A percentile compares a stretch with the other conserved stretches of the same genome.
Conservation (phyloP, 768 basidiomycete genomes). For the Candolleomyces efflorescens region DNA sequence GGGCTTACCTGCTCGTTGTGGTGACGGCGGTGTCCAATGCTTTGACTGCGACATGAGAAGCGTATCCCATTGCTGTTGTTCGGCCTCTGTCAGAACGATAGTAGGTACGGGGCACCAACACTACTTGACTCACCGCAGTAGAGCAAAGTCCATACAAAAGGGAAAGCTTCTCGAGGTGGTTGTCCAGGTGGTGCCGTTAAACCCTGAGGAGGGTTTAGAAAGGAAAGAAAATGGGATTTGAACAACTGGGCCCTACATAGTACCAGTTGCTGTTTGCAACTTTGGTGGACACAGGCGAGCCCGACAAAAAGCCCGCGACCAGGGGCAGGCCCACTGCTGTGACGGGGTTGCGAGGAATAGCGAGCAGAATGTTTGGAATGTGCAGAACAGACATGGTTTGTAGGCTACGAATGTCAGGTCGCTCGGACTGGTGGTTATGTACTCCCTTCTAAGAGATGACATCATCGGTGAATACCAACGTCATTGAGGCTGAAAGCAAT, state of each 20-base stretch:
- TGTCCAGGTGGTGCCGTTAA: conserved; percentile 47
- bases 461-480: conserved; percentile 12
- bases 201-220: conserved; percentile 26
- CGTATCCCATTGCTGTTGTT: conserved; percentile 56
- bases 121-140: conserved; percentile 30
- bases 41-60: conserved; percentile 57
- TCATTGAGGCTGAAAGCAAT: too few species aligned
- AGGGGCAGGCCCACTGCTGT: conserved; percentile 59
- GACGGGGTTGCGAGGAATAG: conserved; percentile 52
- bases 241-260: conserved; percentile 33
- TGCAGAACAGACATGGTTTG: conserved; percentile 24
- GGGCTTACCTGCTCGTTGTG: conserved; percentile 37
- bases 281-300: conserved; percentile 40
- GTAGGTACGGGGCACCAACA: neutral
- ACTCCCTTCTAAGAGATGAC: conserved; percentile 11
- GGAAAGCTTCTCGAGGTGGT: conserved; percentile 51
- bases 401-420: neutral
- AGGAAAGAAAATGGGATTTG: neutral
- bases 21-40: conserved; percentile 43
- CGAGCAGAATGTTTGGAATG: conserved; percentile 48
- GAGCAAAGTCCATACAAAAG: conserved; percentile 53
- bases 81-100: conserved; percentile 10
- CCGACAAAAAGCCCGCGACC: conserved; percentile 49
- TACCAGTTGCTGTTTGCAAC: conserved; percentile 54
- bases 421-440: neutral